Evolutionary conservation across 2,329 filamentous ascomycete genomes (phyloP).

Genomic region (Aaosphaeria pasadenensis): DNA sequence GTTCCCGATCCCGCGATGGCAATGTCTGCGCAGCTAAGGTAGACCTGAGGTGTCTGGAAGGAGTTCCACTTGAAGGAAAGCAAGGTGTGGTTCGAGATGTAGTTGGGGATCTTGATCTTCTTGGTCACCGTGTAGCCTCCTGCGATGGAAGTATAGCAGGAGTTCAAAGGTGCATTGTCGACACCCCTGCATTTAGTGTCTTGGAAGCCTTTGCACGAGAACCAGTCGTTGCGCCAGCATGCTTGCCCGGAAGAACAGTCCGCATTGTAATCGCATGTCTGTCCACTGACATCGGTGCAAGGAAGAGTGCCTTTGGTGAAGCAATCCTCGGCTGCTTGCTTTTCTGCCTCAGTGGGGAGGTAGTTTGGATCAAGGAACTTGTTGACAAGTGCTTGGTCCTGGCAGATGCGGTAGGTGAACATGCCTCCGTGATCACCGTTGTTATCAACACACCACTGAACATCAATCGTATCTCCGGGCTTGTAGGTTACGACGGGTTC

Average conservation of each 20-base stretch:
- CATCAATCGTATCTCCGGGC: slow-evolving; percentile 23
- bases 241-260: slow-evolving; percentile 26
- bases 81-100: slow-evolving; percentile 28
- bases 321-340: slow-evolving; percentile 31
- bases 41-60: slow-evolving; percentile 32
- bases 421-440: slow-evolving; percentile 35
- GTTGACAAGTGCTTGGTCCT: slow-evolving; percentile 28
- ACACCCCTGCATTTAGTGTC: slow-evolving; percentile 26
- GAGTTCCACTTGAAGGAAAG: slow-evolving; percentile 32
- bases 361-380: slow-evolving; percentile 28
- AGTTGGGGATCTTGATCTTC: slow-evolving; percentile 32
- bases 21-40: slow-evolving; percentile 32
- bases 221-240: slow-evolving; percentile 35
- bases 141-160: slow-evolving; percentile 32
- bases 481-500: slow-evolving; percentile 28
- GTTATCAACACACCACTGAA: slow-evolving; percentile 33
- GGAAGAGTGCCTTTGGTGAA: slow-evolving; percentile 25
- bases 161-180: slow-evolving; percentile 29
- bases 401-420: slow-evolving; percentile 34
- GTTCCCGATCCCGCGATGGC: slow-evolving; percentile 17
- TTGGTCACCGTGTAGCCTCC: slow-evolving; percentile 32
- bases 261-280: slow-evolving; percentile 26
- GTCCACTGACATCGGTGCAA: slow-evolving; percentile 29
- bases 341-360: slow-evolving; percentile 31
- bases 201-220: slow-evolving; percentile 30